Evolutionary conservation across 1,284 basidiomycete genomes (phyloP).

Genomic region (Vanrija pseudolonga): DNA sequence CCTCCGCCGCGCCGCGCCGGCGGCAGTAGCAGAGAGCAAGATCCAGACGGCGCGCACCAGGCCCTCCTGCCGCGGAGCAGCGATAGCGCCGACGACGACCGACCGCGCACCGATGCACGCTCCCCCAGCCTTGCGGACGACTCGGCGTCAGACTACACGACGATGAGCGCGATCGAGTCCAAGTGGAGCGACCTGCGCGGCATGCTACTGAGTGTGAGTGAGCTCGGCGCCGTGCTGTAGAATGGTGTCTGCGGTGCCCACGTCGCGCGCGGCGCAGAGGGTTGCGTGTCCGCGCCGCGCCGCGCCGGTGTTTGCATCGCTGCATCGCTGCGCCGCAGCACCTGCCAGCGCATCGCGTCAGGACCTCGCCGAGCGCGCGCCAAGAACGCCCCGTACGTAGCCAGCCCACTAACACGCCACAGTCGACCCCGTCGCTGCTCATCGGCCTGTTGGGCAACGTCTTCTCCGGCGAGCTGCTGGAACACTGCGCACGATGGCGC

Average conservation of each 20-base stretch:
- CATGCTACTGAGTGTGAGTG: conserved; percentile 36
- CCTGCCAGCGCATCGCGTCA: not conserved
- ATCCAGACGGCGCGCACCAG: not conserved
- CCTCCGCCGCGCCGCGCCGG: not conserved
- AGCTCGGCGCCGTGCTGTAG: not conserved
- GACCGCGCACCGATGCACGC: not conserved
- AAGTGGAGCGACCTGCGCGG: conserved; percentile 30
- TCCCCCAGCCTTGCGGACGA: not conserved
- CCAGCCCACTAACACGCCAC: conserved; percentile 3
- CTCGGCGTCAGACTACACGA: conserved; percentile 1
- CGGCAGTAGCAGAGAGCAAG: not conserved
- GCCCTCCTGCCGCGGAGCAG: not conserved
- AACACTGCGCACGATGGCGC: conserved; percentile 81
- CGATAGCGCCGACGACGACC: not conserved
- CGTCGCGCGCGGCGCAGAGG: not conserved
- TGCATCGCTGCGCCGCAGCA: not conserved
- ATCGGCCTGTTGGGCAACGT: conserved; percentile 56
- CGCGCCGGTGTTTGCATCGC: no score
- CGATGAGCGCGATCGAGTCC: conserved; percentile 9
- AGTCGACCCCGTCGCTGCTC: conserved; percentile 52
- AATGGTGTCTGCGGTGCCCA: not conserved
- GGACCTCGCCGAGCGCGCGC: no score
- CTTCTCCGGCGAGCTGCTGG: conserved; percentile 82
- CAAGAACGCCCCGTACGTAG: no score
- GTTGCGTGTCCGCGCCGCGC: not conserved